A percentile compares a stretch with the other conserved stretches of the same genome.
These are phyloP conservation scores for Pythium graminicola DNA, from an alignment of 352 stramenopile genomes.

Conservation along the genomic window DNA sequence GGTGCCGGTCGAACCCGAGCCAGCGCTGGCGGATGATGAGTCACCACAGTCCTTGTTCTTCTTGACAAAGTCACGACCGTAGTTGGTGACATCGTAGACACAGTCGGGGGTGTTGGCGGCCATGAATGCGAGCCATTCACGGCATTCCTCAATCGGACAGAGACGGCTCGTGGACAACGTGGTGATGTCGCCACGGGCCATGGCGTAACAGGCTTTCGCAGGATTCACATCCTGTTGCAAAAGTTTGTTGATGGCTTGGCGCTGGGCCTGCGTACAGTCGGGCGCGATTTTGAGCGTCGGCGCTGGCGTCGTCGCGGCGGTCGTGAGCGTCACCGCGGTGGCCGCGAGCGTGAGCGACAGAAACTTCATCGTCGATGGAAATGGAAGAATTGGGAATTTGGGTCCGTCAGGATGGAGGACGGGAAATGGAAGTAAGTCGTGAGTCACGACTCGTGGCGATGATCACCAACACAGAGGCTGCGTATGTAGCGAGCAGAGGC, in stretches of 20 bases:
- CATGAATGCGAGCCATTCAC: constrained; percentile 52
- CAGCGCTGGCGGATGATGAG: background rate
- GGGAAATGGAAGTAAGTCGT: constrained; percentile 17
- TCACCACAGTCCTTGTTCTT: constrained; percentile 44
- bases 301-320: constrained; percentile 4
- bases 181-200: constrained; percentile 43
- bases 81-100: constrained; percentile 66
- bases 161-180: constrained; percentile 42
- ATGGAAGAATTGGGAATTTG: background rate
- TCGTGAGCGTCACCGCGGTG: constrained; percentile 14
- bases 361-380: constrained; percentile 31
- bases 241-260: constrained; percentile 48
- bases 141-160: constrained; percentile 45
- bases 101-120: constrained; percentile 41
- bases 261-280: constrained; percentile 50
- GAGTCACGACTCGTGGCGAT: background rate
- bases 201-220: constrained; percentile 48
- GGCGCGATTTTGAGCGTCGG: constrained; percentile 16
- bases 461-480: constrained; percentile 5
- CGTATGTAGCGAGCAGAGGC: too few species aligned
- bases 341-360: constrained; percentile 15
- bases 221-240: constrained; percentile 50
- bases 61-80: constrained; percentile 31
- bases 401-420: constrained; percentile 3
- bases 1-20: background rate